A percentile compares a stretch with the other conserved stretches of the same genome.
Evolutionary conservation across 768 basidiomycete genomes (phyloP).

Genomic region (Rhodotorula babjevae): DNA sequence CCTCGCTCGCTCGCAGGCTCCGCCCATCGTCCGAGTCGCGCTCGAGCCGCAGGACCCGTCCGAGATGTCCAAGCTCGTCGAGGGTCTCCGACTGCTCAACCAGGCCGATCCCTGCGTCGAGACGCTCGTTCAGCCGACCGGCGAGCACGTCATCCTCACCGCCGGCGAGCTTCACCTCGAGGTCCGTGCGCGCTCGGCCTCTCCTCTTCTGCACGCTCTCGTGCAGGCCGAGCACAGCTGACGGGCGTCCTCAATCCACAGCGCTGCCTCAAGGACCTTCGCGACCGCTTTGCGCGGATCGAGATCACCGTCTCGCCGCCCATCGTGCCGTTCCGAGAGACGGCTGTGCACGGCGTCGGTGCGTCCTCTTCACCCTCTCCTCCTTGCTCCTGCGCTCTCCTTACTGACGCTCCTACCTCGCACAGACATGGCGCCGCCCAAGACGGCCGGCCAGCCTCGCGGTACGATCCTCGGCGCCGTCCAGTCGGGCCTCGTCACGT

Average conservation of each 20-base stretch:
- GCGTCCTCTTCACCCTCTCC: conserved; percentile 55
- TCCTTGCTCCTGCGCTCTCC: background rate
- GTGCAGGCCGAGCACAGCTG: too few relatives aligned
- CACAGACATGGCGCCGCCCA: conserved; percentile 81
- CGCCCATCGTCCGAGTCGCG: conserved; percentile 92
- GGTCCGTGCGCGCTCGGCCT: conserved; percentile 52
- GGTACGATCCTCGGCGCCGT: conserved; percentile 73
- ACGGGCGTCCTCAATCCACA: too few relatives aligned
- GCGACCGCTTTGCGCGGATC: conserved; percentile 87
- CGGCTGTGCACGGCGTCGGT: conserved; percentile 55
- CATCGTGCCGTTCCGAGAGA: conserved; percentile 96
- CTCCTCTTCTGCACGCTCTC: too few relatives aligned
- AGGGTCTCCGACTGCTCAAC: conserved; percentile 78
- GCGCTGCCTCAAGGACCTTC: conserved; percentile 93
- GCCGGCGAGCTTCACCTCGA: conserved; percentile 95
- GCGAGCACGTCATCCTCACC: conserved; percentile 92
- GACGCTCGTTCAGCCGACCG: conserved; percentile 92
- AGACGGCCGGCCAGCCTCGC: conserved; percentile 61
- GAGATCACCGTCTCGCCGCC: conserved; percentile 91
- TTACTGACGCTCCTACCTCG: background rate
- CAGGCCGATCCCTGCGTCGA: conserved; percentile 97
- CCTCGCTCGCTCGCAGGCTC: conserved; percentile 52
- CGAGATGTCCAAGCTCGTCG: conserved; percentile 83
- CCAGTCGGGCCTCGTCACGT: conserved; percentile 67
- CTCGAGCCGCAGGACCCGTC: conserved; percentile 69